Base-by-base conservation (phyloP, 2,329 filamentous ascomycete genomes). In the Monosporascus sp. region DNA sequence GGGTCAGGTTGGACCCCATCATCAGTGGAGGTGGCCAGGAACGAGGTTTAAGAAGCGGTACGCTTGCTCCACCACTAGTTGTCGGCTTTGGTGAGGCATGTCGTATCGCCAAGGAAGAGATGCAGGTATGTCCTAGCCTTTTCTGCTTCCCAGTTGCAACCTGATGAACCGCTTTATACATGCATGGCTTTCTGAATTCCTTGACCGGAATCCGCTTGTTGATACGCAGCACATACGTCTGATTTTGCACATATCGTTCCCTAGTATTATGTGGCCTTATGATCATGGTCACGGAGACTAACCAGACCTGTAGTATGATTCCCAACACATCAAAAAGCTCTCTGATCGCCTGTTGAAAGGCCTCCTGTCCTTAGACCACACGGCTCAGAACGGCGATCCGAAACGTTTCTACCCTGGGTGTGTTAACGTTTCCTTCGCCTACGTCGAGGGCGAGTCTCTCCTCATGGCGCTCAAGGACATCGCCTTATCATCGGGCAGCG, bases 381-480 rank as follows among this genome's bases (percentile, higher is more conserved):
- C 94, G 2, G 83, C 81, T 8, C 86, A 96, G 63, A 99, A 99
- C 66, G 94, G 94, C 49, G 90, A 94, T 62, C 80, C 86, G 2
- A 73, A 87, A 5, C 80, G 83, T 50, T 95, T 95, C 72, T 99
- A 99, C 70, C 91, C 94, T 2, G 94, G 94, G 58, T 99, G 94
- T 64, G 93, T 99, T 57, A 99, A 99, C 71, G 89, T 99, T 11
- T 99, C 94, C 0, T 99, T 99, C 67, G 93, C 94, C 36, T 99
- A 99, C 66, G 91, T 99, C 5, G 94, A 99, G 74, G 94, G 94
- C 61, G 94, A 99, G 74, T 97, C 94, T 2, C 86, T 99, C 1
- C 81, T 99, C 58, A 99, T 99, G 94, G 94, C 94, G 0, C 77
- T 99, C 46, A 99, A 99, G 74, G 94, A 99, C 63, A 97, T 99